These are phyloP conservation scores for Kewa caespitosa DNA, from an alignment of 179 eudicot genomes.

Conservation along the genomic window DNA sequence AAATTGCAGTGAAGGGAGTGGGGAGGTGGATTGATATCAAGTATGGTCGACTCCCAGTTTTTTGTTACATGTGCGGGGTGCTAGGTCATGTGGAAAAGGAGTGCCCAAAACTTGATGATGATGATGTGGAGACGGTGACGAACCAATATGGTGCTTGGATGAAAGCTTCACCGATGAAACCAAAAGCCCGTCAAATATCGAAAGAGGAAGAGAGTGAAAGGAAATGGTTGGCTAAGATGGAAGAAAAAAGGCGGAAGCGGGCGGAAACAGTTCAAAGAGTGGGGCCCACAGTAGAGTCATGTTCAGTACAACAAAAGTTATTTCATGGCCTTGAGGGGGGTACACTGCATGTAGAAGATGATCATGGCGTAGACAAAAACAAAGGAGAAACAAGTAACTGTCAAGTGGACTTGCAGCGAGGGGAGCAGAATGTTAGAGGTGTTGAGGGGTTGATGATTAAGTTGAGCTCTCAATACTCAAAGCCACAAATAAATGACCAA, in stretches of 20 bases:
- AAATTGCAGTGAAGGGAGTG: neutral
- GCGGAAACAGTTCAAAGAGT: too few species aligned
- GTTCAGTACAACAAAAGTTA: too few species aligned
- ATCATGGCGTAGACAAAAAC: too few species aligned
- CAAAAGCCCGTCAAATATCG: neutral
- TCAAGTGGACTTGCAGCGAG: too few species aligned
- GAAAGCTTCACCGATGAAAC: neutral
- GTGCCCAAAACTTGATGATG: neutral
- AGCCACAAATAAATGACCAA: too few species aligned
- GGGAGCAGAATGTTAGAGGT: too few species aligned
- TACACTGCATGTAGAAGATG: too few species aligned
- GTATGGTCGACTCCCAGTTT: neutral
- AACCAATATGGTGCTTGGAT: neutral
- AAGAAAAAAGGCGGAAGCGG: neutral
- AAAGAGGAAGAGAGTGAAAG: neutral
- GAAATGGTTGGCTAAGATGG: neutral
- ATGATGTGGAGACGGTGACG: neutral
- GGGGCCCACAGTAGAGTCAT: too few species aligned
- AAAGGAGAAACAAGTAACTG: too few species aligned
- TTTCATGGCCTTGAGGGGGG: too few species aligned
- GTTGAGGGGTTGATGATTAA: too few species aligned
- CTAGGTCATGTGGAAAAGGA: neutral
- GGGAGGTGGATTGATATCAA: neutral
- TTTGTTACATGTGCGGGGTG: neutral
- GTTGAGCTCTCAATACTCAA: too few species aligned